Base-by-base conservation (phyloP, 192 early-diverging fungal species). In the Geranomyces michiganensis region DNA sequence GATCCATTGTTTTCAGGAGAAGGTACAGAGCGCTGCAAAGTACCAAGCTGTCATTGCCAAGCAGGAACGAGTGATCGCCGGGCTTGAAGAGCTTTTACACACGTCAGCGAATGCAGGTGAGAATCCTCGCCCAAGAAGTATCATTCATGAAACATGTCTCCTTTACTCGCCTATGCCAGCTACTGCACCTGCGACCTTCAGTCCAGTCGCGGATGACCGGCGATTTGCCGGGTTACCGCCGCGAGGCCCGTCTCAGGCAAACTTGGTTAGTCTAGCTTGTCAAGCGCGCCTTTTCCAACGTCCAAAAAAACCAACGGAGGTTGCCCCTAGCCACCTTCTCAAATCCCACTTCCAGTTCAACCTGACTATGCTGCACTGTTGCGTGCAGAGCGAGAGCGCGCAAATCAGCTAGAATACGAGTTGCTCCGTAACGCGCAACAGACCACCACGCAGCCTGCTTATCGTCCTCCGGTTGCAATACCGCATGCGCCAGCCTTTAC, bases 61-160 rank as follows among this genome's bases (percentile, higher is more conserved):
- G 62, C 83, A 84, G 62, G 83, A 84, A 55, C 26, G 55, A 6
- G 74, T 84, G 1, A 84, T 84, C 21, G 43, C 44, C 5, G 61
- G 56, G 48, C 49, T 84, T 1, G 81, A 75, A 58, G 55, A 44
- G 15, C 47, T 79, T 22, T 49, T 83, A 22, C 74, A 71, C 33
- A 66, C 78, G 41, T n/a, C 56, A 10, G 14, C 51, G 7, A 27
- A 3, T 55, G 19, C 51, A 5, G 13, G 56, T 62, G 36, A 41
- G 36, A 41, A 7, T 10, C 3, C 10, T 41, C 36, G 3, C 10
- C 10, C 36, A 10, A 3, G 36, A 41, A 41, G 3, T 41, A 7
- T 41, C 3, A 3, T 41, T 41, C 10, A 10, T 10, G 10, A n/a
- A n/a, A n/a, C n/a, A 41, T 41, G 10, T 41, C 36, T 3, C 10